phyloP scores from a whole-genome alignment of 164 flowering plant species.

The Kalanchoe fedtschenkoi region DNA sequence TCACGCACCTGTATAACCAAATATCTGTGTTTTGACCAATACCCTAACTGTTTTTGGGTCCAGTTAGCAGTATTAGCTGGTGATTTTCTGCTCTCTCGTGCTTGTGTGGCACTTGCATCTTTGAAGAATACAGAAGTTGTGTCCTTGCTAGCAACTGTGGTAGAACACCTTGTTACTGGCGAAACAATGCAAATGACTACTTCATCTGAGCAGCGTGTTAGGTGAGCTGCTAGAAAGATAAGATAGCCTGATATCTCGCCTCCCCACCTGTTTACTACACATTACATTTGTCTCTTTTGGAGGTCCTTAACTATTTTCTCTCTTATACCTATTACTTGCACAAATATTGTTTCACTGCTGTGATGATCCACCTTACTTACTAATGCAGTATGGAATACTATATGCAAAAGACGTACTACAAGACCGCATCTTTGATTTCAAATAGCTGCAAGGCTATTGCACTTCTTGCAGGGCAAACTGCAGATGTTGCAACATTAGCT shows the following conservation, averaged over 20 bases:
- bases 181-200: constrained; percentile 98
- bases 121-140: constrained; percentile 44
- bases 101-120: constrained; percentile 11
- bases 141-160: constrained; percentile 54
- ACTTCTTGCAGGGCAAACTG: constrained; percentile 80
- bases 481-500: constrained; percentile 77
- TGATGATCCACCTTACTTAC: constrained; percentile 9
- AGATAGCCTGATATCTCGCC: neutral
- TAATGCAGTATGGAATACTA: constrained; percentile 88
- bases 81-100: constrained; percentile 68
- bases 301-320: too few relatives aligned
- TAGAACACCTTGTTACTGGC: constrained; percentile 92
- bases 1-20: neutral
- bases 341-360: neutral
- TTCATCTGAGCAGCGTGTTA: constrained; percentile 30
- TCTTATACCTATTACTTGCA: neutral
- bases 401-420: constrained; percentile 85
- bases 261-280: neutral
- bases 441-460: constrained; percentile 94
- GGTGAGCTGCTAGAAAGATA: neutral
- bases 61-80: constrained; percentile 91
- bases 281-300: neutral
- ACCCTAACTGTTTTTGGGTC: neutral
- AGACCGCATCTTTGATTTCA: constrained; percentile 91
- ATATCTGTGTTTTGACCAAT: neutral